Percentiles rank a stretch among this genome's conserved stretches.
phyloP scores from a whole-genome alignment of 2,329 filamentous ascomycete genomes.

The Penicillium expansum region DNA sequence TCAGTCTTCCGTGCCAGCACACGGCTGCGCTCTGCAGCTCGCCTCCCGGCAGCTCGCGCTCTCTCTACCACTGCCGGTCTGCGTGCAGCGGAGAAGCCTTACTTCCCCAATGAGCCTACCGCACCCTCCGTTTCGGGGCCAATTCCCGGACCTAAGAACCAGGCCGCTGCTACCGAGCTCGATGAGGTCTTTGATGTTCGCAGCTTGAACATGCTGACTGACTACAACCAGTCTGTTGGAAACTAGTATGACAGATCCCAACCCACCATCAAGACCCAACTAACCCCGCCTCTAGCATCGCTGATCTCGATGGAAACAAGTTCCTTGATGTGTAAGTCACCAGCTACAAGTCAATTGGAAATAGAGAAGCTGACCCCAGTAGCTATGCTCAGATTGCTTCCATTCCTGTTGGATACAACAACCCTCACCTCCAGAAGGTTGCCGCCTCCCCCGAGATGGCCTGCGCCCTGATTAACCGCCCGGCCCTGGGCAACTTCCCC shows the following conservation, averaged over 20 bases:
- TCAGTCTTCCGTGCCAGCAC: constrained; percentile 38
- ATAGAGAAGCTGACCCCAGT: neutral
- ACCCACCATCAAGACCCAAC: neutral
- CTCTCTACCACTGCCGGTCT: constrained; percentile 38
- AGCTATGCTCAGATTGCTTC: constrained; percentile 85
- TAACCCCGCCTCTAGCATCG: constrained; percentile 38
- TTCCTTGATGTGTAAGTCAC: constrained; percentile 50
- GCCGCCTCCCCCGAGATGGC: constrained; percentile 76
- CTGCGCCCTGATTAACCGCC: constrained; percentile 78
- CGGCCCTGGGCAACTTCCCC: constrained; percentile 87
- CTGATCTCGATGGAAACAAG: constrained; percentile 52
- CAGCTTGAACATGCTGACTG: constrained; percentile 77
- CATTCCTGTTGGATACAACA: constrained; percentile 91
- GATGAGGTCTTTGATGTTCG: constrained; percentile 80
- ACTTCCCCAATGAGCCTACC: constrained; percentile 59
- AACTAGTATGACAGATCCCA: constrained; percentile 61
- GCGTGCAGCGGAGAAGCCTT: constrained; percentile 46
- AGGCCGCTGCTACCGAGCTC: constrained; percentile 67
- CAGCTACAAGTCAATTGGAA: neutral
- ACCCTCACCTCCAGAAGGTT: constrained; percentile 68
- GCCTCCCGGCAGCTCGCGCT: constrained; percentile 34
- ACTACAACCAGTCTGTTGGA: constrained; percentile 71
- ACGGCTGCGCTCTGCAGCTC: constrained; percentile 34
- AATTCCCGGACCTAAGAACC: constrained; percentile 74
- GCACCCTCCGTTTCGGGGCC: constrained; percentile 55